phyloP scores from a whole-genome alignment of 306 rosid genomes.

The Comarum palustre region DNA sequence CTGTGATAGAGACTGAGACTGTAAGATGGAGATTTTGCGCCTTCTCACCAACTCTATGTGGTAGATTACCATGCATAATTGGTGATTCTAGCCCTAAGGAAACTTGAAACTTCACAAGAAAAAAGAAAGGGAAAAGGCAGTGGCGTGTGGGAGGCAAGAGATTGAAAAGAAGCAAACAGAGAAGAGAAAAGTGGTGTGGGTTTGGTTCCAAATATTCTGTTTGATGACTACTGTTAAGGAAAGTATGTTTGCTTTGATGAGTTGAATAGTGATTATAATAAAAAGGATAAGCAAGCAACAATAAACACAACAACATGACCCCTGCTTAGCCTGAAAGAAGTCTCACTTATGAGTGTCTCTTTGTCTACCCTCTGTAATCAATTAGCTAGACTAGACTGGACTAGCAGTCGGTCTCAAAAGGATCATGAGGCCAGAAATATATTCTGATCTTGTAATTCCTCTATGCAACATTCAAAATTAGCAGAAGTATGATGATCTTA shows the following conservation, averaged over 20 bases:
- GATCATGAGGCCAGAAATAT: conserved; percentile 34
- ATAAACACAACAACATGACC: conserved; percentile 3
- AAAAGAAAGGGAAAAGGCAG: conserved; percentile 16
- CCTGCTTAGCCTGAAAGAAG: conserved; percentile 24
- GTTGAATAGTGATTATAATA: conserved; percentile 15
- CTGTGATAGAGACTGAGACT: neutral
- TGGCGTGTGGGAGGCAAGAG: conserved; percentile 24
- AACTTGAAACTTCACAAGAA: neutral
- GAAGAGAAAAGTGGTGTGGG: neutral
- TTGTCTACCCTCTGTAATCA: conserved; percentile 46
- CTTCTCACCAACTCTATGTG: neutral
- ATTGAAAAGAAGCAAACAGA: conserved; percentile 13
- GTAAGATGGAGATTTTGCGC: neutral
- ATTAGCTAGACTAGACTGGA: conserved; percentile 5
- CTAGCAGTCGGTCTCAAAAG: conserved; percentile 10
- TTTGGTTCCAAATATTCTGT: conserved; percentile 34
- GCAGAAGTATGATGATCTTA: neutral
- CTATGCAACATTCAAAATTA: neutral
- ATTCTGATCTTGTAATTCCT: conserved; percentile 4
- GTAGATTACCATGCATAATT: neutral
- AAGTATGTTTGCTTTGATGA: conserved; percentile 49
- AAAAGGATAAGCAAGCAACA: conserved; percentile 35
- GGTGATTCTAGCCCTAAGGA: neutral
- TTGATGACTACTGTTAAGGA: conserved; percentile 29
- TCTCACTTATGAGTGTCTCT: conserved; percentile 45